phyloP scores from a whole-genome alignment of 768 basidiomycete species.

The Leccinum sublutescens region DNA sequence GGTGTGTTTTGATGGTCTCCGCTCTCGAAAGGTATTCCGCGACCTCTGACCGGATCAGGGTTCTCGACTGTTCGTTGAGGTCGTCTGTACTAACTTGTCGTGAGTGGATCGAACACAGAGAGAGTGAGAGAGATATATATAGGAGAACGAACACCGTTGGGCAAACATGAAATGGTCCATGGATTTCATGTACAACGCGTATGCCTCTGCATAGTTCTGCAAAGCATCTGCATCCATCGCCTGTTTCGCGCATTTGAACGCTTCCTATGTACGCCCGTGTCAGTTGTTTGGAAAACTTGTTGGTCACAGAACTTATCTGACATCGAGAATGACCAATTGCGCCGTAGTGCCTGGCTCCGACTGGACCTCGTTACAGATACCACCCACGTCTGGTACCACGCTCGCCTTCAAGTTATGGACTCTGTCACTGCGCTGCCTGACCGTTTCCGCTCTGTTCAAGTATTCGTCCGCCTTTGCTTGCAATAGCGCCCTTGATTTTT shows the following conservation, averaged over 20 bases:
- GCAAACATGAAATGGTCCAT: conserved; percentile 98
- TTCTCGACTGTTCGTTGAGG: conserved; percentile 88
- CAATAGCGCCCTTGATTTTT: conserved; percentile 18
- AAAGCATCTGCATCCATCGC: conserved; percentile 89
- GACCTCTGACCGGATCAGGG: conserved; percentile 81
- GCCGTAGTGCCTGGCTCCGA: neutral
- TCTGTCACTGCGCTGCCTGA: conserved; percentile 3
- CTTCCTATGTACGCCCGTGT: conserved; percentile 40
- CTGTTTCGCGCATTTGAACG: conserved; percentile 83
- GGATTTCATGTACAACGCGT: conserved; percentile 88
- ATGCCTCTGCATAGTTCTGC: conserved; percentile 91
- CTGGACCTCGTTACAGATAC: neutral
- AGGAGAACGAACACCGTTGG: conserved; percentile 65
- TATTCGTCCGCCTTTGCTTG: conserved; percentile 21
- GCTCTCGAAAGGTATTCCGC: conserved; percentile 87
- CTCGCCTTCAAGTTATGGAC: neutral
- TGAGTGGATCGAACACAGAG: conserved; percentile 1
- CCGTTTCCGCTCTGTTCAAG: conserved; percentile 15
- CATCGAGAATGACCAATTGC: conserved; percentile 16
- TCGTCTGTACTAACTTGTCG: conserved; percentile 42
- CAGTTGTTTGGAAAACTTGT: neutral
- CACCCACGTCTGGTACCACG: neutral
- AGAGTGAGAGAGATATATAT: neutral
- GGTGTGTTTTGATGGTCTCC: conserved; percentile 83
- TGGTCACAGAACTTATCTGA: neutral